Evolutionary conservation across 495 filamentous ascomycete genomes (phyloP).

Genomic region (Evernia prunastri): DNA sequence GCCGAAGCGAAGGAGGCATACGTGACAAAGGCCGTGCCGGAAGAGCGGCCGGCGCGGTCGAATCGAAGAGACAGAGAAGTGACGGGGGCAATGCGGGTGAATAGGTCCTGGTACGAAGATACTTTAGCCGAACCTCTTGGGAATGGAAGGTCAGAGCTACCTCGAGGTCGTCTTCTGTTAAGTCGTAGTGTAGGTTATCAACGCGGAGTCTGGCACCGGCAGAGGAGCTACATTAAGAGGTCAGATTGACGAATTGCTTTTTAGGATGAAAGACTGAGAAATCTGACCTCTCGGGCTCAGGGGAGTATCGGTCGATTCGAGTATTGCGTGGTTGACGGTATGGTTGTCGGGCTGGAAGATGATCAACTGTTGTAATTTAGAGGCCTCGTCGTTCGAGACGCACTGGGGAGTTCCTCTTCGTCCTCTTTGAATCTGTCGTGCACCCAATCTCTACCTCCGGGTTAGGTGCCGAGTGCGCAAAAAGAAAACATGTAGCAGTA

Average conservation of each 20-base stretch:
- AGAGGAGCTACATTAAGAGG: slow-evolving; percentile 34
- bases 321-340: slow-evolving; percentile 38
- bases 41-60: slow-evolving; percentile 85
- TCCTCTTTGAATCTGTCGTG: slow-evolving; percentile 80
- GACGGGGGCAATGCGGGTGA: slow-evolving; percentile 69
- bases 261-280: slow-evolving; percentile 15
- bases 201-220: slow-evolving; percentile 69
- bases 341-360: slow-evolving; percentile 30
- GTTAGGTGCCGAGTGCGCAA: slow-evolving; percentile 19
- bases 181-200: slow-evolving; percentile 90
- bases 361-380: slow-evolving; percentile 13
- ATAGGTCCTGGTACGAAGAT: slow-evolving; percentile 57
- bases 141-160: slow-evolving; percentile 40
- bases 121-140: slow-evolving; percentile 12
- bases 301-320: slow-evolving; percentile 38
- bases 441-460: slow-evolving; percentile 68
- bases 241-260: slow-evolving; percentile 23
- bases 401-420: slow-evolving; percentile 40
- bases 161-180: slow-evolving; percentile 78
- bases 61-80: slow-evolving; percentile 66
- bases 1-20: slow-evolving; percentile 67
- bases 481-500: slow-evolving; percentile 9
- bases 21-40: slow-evolving; percentile 79
- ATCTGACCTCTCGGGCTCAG: slow-evolving; percentile 47
- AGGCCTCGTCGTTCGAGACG: slow-evolving; percentile 29